Evolutionary conservation across 2,329 filamentous ascomycete genomes (phyloP).

Genomic region (Aspergillus hiratsukae): DNA sequence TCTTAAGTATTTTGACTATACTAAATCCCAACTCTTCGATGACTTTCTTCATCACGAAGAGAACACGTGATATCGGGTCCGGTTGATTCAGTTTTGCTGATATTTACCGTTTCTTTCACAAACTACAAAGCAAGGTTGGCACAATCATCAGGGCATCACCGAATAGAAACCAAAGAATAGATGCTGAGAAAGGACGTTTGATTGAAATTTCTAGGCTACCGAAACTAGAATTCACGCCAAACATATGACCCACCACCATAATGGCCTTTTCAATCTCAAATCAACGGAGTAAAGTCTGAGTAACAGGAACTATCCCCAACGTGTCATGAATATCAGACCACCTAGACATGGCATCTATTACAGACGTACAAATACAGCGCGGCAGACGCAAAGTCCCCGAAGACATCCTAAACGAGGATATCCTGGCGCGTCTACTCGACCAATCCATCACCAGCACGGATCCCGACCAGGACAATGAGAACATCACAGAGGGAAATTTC

Average conservation of each 20-base stretch:
- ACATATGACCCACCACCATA: neutral
- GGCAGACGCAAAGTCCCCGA: neutral
- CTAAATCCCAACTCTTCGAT: slow-evolving; percentile 8
- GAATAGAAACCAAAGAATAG: neutral
- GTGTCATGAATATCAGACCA: neutral
- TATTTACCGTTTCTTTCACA: neutral
- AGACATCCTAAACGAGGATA: neutral
- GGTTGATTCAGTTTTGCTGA: neutral
- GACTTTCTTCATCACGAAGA: too few species aligned
- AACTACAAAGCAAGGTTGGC: neutral
- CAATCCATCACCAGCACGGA: neutral
- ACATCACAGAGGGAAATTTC: neutral
- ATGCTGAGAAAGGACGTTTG: neutral
- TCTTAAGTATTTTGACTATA: slow-evolving; percentile 2
- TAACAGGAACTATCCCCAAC: neutral
- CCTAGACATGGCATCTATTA: slow-evolving; percentile 16
- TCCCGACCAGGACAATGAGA: neutral
- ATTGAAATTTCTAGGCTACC: neutral
- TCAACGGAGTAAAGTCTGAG: neutral
- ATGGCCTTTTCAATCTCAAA: neutral
- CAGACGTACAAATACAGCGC: neutral
- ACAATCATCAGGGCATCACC: neutral
- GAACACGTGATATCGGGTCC: neutral
- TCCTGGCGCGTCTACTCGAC: neutral
- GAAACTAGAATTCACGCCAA: neutral